phyloP scores from a whole-genome alignment of 768 basidiomycete species.

The Mycena metata region DNA sequence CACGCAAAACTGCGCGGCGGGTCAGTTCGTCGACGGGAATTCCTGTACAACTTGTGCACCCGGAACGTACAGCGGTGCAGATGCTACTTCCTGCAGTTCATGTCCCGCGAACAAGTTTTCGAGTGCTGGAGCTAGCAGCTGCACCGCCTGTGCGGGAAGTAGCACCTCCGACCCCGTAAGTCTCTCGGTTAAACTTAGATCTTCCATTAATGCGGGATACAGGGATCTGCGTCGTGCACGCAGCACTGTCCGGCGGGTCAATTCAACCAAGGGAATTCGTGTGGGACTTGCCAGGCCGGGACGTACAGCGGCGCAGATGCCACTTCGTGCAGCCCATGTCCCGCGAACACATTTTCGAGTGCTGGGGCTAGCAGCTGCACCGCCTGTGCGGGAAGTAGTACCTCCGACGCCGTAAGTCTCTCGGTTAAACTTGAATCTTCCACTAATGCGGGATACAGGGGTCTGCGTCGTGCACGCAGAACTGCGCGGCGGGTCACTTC shows the following conservation, averaged over 20 bases:
- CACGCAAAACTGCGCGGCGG: not conserved
- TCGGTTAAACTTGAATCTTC: too few relatives aligned
- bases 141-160: not conserved
- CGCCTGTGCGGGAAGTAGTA: too few relatives aligned
- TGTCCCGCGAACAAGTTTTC: too few relatives aligned
- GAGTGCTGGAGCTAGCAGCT: too few relatives aligned
- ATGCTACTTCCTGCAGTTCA: not conserved
- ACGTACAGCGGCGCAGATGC: slow-evolving; percentile 1
- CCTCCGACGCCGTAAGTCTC: too few relatives aligned
- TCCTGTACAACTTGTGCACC: not conserved
- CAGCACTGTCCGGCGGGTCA: not conserved
- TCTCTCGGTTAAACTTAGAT: not conserved
- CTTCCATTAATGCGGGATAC: not conserved
- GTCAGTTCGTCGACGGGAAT: not conserved
- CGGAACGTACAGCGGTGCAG: not conserved
- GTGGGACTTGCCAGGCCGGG: not conserved
- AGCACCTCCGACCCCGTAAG: not conserved
- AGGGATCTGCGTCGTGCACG: not conserved
- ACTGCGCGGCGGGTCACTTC: not conserved
- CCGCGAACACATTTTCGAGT: not conserved
- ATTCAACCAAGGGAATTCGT: not conserved
- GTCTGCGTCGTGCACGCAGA: not conserved
- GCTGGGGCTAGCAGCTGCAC: not conserved
- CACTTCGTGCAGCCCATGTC: not conserved
- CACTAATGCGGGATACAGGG: not conserved